These are phyloP conservation scores for Penicillium parvum DNA, from an alignment of 495 filamentous ascomycete species.

Conservation along the genomic window DNA sequence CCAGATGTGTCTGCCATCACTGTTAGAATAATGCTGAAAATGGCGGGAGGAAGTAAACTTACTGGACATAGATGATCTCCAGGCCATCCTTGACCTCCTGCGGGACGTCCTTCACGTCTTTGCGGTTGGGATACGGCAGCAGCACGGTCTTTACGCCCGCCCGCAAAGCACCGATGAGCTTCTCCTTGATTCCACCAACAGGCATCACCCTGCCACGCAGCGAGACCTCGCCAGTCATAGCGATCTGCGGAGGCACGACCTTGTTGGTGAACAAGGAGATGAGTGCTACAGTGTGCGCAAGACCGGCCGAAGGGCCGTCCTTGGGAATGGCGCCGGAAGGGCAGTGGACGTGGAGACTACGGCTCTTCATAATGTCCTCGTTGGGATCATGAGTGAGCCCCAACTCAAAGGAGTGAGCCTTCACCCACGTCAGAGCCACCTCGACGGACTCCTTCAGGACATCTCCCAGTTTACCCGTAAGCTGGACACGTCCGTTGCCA, in stretches of 20 bases:
- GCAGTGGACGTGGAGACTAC: conserved; percentile 94
- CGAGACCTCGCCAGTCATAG: conserved; percentile 96
- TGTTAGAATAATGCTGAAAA: conserved; percentile 11
- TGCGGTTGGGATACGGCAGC: conserved; percentile 81
- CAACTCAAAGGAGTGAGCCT: conserved; percentile 89
- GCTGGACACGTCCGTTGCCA: conserved; percentile 83
- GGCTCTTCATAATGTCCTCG: conserved; percentile 94
- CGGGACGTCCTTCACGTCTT: conserved; percentile 90
- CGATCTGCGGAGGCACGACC: conserved; percentile 83
- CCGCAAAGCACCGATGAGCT: conserved; percentile 88
- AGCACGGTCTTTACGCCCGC: conserved; percentile 95
- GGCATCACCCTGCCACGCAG: conserved; percentile 83
- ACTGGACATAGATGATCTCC: conserved; percentile 85
- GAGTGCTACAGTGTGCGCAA: conserved; percentile 89
- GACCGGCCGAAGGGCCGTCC: conserved; percentile 82
- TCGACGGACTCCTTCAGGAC: conserved; percentile 97
- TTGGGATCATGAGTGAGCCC: conserved; percentile 73
- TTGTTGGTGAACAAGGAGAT: conserved; percentile 89
- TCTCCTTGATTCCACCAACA: conserved; percentile 98
- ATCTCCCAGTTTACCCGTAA: conserved; percentile 98
- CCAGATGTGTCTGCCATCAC: conserved; percentile 68
- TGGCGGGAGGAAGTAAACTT: conserved; percentile 31
- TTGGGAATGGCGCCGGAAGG: conserved; percentile 94
- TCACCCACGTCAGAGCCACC: conserved; percentile 94
- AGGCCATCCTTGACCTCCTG: conserved; percentile 84